Evolutionary conservation across 768 basidiomycete species (phyloP).

Genomic region (Kwoniella newhampshirensis): DNA sequence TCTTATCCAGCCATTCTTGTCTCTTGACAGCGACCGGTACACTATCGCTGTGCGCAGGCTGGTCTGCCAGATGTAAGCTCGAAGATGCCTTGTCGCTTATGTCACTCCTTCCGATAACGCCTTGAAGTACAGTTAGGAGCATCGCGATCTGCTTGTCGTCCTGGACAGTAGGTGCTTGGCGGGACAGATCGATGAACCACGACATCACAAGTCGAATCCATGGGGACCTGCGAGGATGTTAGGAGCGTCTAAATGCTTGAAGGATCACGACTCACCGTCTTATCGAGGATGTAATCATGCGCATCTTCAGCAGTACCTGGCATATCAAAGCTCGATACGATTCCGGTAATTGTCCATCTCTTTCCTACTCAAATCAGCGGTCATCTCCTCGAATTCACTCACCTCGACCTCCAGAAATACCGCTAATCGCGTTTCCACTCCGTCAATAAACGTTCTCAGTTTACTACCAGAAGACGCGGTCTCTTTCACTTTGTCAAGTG

Average conservation of each 20-base stretch:
- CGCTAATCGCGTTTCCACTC: conserved; percentile 29
- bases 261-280: conserved; percentile 21
- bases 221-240: conserved; percentile 3
- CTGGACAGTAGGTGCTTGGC: conserved; percentile 1
- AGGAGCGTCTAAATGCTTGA: neutral
- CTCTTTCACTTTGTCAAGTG: conserved; percentile 22
- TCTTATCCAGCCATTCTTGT: no score
- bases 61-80: no score
- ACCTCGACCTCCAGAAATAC: conserved; percentile 27
- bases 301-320: conserved; percentile 22
- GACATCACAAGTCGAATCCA: conserved; percentile 15
- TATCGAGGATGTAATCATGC: conserved; percentile 28
- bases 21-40: no score
- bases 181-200: conserved; percentile 19
- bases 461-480: conserved; percentile 9
- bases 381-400: neutral
- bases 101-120: neutral
- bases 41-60: no score
- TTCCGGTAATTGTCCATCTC: conserved; percentile 22
- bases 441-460: conserved; percentile 27
- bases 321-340: conserved; percentile 29
- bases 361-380: conserved; percentile 17
- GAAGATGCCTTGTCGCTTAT: neutral
- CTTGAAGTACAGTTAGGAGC: conserved; percentile 4
- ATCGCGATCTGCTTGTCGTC: conserved; percentile 8